Evolutionary conservation across 371 early-diverging fungal species (phyloP), one percentile per base, ranked within the genome.

Genomic region (Quaeritorhiza haematococci): DNA sequence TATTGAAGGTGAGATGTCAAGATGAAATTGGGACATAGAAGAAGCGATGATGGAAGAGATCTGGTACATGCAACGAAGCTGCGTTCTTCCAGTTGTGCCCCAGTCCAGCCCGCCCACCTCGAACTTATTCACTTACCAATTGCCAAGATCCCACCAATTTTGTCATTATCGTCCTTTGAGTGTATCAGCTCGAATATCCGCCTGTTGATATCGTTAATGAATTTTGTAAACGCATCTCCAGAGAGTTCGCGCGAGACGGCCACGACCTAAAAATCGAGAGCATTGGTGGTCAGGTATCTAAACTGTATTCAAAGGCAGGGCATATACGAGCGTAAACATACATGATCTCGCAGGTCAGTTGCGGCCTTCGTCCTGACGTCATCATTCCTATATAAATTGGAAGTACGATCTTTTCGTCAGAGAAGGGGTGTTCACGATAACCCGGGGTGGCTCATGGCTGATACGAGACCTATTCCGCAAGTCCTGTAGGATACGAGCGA

Each of bases 151-250:
- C 88, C 90, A 26, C 85, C 87, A 27, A 87, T 68, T 59, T 88
- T 88, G 57, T 88, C 88, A 47, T 74, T 69, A 48, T 71, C 78
- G 55, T 88, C 87, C 49, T 65, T 75, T 41, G 82, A 78, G 53
- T 85, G 81, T 13, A 87, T 79, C 35, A 87, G 73, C 58, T 89
- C 87, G 63, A 84, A 87, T 42, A 88, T 86, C 1, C 84, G 76
- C 61, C 79, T 74, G 72, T 88, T 87, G 53, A 90, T 75, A 41
- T 90, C 87, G 59, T 82, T 84, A 43, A 81, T 80, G 55, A 88
- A 86, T 54, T 84, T 83, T 24, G 78, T 71, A 38, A 85, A 78
- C 19, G 67, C 68, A 28, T 90, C 88, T 43, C 81, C 84, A 24
- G 87, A 79, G 33, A 85, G 56, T 66, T 89, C 89, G 34, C 86